phyloP scores from a whole-genome alignment of 805 yeast species.

The Zygosaccharomyces lentus region DNA sequence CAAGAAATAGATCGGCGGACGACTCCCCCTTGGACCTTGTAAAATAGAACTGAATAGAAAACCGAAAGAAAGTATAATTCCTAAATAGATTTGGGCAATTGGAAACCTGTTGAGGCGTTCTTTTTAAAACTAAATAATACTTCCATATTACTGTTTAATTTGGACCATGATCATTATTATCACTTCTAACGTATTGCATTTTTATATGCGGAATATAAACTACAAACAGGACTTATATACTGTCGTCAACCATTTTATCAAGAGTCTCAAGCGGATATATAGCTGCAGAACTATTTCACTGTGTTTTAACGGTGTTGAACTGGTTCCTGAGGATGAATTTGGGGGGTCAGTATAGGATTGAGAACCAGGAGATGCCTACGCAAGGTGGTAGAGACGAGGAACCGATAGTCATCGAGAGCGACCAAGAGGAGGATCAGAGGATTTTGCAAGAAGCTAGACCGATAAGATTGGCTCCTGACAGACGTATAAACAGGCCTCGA shows the following conservation, averaged over 20 bases:
- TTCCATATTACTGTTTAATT: neutral
- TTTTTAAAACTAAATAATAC: neutral
- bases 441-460: conserved; percentile 15
- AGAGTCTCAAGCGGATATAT: neutral
- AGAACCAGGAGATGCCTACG: neutral
- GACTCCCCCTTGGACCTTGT: conserved; percentile 14
- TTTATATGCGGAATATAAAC: neutral
- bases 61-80: neutral
- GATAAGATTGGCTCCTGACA: conserved; percentile 14
- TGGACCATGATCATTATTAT: neutral
- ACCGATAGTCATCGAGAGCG: conserved; percentile 30
- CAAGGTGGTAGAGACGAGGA: conserved; percentile 6
- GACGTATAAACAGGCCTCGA: conserved; percentile 17
- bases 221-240: neutral
- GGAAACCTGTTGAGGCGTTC: neutral
- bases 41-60: conserved; percentile 11
- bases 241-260: neutral
- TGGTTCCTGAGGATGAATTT: neutral
- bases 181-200: neutral
- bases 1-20: conserved; percentile 28
- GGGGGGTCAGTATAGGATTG: conserved; percentile 2
- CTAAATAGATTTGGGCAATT: conserved; percentile 1
- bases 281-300: neutral
- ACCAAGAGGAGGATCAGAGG: conserved; percentile 26
- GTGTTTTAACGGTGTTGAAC: neutral